Evolutionary conservation across 176 grass and related monocot species (phyloP), one percentile per base, ranked within the genome.

Genomic region (Triticum urartu): DNA sequence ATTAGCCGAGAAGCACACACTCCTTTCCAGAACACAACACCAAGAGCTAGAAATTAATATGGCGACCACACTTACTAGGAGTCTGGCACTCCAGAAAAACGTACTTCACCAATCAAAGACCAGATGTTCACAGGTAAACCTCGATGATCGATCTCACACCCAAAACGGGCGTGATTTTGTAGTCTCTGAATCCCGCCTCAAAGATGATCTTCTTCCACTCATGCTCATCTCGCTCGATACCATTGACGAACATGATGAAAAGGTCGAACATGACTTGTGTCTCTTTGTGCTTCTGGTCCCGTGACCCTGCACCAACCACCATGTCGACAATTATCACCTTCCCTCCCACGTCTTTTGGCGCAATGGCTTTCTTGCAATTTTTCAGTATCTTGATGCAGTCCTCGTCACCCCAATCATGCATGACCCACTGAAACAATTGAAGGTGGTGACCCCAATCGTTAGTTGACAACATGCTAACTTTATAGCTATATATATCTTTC

Each of bases 311-410:
- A 4, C 75, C 86, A 17, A 84, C 20, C 17, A 95, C 82, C 0
- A 90, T 90, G 3, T 95, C 90, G 1, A 95, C 2, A 11, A 92
- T 84, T 42, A 92, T 84, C 48, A 88, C 79, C 79, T 95, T 95
- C 5, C 93, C 88, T 11, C 93, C 86, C 1, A 0, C 64, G 0
- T 88, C 88, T 79, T 3, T 84, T 0, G 86, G 3, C 4, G 90
- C 64, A 7, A 90, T 90, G 12, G 88, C 88, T 43, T 87, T 85
- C 62, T 64, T 92, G 32, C 90, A 95, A 13, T 80, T 82, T 24
- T 43, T 83, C 4, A 95, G 2, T 77, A 92, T 95, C 75, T 68
- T 86, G 60, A 92, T 42, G 18, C 93, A 92, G 0, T 88, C 79
- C 2, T 9, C 74, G 0, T 95, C 63, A 4, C 62, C 33, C 93